phyloP scores from a whole-genome alignment of 2,329 filamentous ascomycete genomes.

The Orbilia quercus region DNA sequence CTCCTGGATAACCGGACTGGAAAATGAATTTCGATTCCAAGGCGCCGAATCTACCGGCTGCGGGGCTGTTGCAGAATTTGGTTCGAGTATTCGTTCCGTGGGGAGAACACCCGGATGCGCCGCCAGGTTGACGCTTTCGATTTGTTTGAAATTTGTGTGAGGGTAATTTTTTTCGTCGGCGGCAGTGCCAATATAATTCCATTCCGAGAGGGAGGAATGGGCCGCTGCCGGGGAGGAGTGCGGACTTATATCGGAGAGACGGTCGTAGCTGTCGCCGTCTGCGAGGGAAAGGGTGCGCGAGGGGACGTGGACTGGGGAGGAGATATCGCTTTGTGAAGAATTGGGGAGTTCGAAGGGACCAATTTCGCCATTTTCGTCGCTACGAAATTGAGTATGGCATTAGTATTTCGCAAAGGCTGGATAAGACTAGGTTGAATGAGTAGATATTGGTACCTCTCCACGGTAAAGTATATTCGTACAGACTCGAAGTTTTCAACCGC shows the following conservation, averaged over 20 bases:
- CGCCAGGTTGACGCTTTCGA: background rate
- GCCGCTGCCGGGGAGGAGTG: constrained; percentile 28
- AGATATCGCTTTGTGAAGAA: constrained; percentile 3
- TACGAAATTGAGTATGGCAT: background rate
- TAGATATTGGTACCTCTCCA: constrained; percentile 16
- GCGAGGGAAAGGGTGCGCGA: constrained; percentile 19
- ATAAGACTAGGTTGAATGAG: background rate
- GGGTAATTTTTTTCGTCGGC: constrained; percentile 19
- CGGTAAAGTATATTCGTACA: constrained; percentile 22
- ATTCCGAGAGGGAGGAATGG: constrained; percentile 10
- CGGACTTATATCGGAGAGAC: constrained; percentile 47
- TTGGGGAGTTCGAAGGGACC: constrained; percentile 39
- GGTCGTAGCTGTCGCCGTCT: constrained; percentile 41
- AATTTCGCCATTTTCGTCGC: constrained; percentile 1
- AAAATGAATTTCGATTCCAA: constrained; percentile 35
- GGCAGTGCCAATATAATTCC: constrained; percentile 17
- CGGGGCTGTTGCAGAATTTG: constrained; percentile 5
- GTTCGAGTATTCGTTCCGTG: constrained; percentile 17
- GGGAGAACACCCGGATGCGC: background rate
- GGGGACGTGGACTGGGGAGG: constrained; percentile 17
- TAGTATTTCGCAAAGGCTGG: background rate
- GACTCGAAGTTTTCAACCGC: constrained; percentile 33
- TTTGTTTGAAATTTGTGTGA: background rate
- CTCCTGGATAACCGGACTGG: constrained; percentile 30
- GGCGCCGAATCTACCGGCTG: constrained; percentile 12